phyloP scores from a whole-genome alignment of 148 eudicot genomes.

The Diospyros kaki region DNA sequence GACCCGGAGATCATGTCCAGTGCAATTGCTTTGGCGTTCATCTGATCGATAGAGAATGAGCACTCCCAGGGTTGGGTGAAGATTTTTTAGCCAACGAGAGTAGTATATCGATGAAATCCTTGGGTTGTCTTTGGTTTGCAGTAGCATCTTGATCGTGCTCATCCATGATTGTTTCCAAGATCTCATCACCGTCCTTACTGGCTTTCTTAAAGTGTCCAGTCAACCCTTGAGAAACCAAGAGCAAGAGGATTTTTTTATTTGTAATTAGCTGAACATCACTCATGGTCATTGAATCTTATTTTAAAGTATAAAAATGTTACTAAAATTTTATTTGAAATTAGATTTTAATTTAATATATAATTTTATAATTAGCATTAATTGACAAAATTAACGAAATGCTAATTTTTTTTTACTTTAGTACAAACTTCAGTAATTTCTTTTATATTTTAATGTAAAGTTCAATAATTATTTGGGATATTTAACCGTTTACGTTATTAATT shows the following conservation, averaged over 20 bases:
- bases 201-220: slow-evolving; percentile 22
- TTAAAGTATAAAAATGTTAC: too few species aligned
- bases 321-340: too few species aligned
- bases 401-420: too few species aligned
- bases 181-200: slow-evolving; percentile 22
- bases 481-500: too few species aligned
- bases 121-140: slow-evolving; percentile 37
- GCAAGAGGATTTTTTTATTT: too few species aligned
- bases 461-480: too few species aligned
- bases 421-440: too few species aligned
- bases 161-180: slow-evolving; percentile 40
- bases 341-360: background rate
- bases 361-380: too few species aligned
- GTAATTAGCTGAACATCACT: too few species aligned
- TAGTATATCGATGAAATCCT: background rate
- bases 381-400: too few species aligned
- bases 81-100: background rate
- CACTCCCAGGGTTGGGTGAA: background rate
- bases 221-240: slow-evolving; percentile 11
- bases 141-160: slow-evolving; percentile 21
- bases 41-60: background rate
- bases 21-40: background rate
- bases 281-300: too few species aligned
- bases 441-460: too few species aligned
- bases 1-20: slow-evolving; percentile 69